Conservation (phyloP, 768 basidiomycete species). For the Tephrocybe rancida region DNA sequence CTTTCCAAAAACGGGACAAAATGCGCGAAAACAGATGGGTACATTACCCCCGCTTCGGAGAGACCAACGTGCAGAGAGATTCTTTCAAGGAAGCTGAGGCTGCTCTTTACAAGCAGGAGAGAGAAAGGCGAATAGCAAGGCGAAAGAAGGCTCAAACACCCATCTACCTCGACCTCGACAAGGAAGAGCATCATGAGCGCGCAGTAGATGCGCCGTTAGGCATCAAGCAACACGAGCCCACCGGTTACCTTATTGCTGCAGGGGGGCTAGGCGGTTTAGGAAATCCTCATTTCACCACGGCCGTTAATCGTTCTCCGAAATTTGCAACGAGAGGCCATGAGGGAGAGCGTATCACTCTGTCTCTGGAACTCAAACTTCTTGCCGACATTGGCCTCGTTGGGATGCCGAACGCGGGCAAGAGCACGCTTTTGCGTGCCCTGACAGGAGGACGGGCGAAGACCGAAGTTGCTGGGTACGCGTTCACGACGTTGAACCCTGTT, state of each 20-base stretch:
- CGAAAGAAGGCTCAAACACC: constrained; percentile 45
- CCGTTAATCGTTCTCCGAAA: constrained; percentile 78
- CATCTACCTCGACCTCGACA: constrained; percentile 65
- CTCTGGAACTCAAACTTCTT: constrained; percentile 89
- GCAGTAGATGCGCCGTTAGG: constrained; percentile 67
- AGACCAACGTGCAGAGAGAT: constrained; percentile 63
- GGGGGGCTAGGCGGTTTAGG: constrained; percentile 87
- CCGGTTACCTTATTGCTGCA: constrained; percentile 68
- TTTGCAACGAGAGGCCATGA: constrained; percentile 79
- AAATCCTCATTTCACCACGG: constrained; percentile 81
- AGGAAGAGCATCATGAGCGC: constrained; percentile 42
- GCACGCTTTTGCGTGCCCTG: constrained; percentile 86
- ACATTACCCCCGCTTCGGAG: constrained; percentile 72
- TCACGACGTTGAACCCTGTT: constrained; percentile 95
- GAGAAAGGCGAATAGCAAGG: constrained; percentile 53
- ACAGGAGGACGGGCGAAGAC: constrained; percentile 84
- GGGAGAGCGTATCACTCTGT: constrained; percentile 80
- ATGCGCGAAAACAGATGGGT: constrained; percentile 75
- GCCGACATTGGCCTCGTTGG: constrained; percentile 97
- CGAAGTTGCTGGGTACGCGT: constrained; percentile 88
- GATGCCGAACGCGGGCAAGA: constrained; percentile 93
- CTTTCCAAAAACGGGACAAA: constrained; percentile 52
- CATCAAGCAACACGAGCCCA: constrained; percentile 47
- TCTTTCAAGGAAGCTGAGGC: constrained; percentile 75
- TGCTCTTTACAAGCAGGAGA: constrained; percentile 59